Percentiles rank a stretch among this genome's conserved stretches.
Conservation (phyloP, 225 moss, liverwort and hornwort species). For the Sphagnum tenellum region DNA sequence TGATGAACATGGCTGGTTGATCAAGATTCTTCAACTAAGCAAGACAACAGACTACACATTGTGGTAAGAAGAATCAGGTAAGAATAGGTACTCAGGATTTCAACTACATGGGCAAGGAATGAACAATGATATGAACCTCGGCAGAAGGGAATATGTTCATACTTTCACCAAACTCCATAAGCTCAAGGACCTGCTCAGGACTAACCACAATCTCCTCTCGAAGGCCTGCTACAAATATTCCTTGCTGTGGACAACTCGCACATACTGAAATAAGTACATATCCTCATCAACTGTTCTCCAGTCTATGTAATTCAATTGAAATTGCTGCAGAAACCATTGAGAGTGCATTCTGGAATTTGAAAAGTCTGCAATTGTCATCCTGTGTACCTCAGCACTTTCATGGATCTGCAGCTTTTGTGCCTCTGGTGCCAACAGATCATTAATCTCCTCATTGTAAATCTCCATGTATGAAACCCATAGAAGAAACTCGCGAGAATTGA, state of each 20-base stretch:
- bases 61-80: too few species aligned
- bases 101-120: too few species aligned
- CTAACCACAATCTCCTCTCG: conserved; percentile 84
- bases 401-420: conserved; percentile 90
- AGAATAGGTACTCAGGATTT: too few species aligned
- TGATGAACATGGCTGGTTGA: too few species aligned
- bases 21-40: too few species aligned
- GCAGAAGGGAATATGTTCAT: conserved; percentile 8
- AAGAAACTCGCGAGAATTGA: conserved; percentile 71
- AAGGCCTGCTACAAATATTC: conserved; percentile 88
- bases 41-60: too few species aligned
- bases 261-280: not conserved
- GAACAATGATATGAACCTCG: too few species aligned
- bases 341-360: too few species aligned
- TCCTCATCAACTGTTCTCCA: too few species aligned
- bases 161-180: conserved; percentile 85
- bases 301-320: too few species aligned
- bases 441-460: conserved; percentile 97
- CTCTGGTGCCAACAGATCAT: conserved; percentile 84
- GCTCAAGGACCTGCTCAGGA: conserved; percentile 73
- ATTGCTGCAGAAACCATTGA: too few species aligned
- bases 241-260: conserved; percentile 48
- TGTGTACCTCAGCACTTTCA: conserved; percentile 74
- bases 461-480: conserved; percentile 95
- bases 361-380: too few species aligned